Percentiles rank a stretch among this genome's conserved stretches.
Conservation (phyloP, 805 yeast species). For the Monosporozyma siamensis region DNA sequence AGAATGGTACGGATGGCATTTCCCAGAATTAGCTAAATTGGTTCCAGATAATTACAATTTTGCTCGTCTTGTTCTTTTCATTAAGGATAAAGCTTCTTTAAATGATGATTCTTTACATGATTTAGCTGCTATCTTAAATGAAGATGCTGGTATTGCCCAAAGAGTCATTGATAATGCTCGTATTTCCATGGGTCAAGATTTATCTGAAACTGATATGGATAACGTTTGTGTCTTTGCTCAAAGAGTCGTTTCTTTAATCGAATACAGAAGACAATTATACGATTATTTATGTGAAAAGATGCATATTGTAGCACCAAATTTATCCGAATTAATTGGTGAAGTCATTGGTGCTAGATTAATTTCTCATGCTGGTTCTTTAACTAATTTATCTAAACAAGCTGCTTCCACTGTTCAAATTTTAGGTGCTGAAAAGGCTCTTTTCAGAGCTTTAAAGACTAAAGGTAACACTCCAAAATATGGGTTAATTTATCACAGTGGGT, state of each 20-base stretch:
- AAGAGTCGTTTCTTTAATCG: constrained; percentile 85
- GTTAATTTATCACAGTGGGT: constrained; percentile 87
- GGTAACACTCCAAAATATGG: constrained; percentile 97
- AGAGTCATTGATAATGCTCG: constrained; percentile 88
- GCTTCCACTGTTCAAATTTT: constrained; percentile 97
- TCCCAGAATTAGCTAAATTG: constrained; percentile 91
- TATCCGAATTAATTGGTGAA: constrained; percentile 95
- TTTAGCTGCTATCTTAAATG: constrained; percentile 74
- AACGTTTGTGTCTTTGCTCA: constrained; percentile 86
- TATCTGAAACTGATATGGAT: constrained; percentile 88
- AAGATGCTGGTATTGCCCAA: constrained; percentile 88
- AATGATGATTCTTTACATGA: constrained; percentile 80
- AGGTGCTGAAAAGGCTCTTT: constrained; percentile 95
- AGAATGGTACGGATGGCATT: constrained; percentile 99
- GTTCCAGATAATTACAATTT: constrained; percentile 81
- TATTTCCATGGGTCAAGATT: constrained; percentile 98
- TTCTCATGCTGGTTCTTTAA: constrained; percentile 96
- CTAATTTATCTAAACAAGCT: constrained; percentile 94
- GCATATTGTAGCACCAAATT: constrained; percentile 96
- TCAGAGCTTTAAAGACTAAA: constrained; percentile 92
- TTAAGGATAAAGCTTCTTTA: constrained; percentile 79
- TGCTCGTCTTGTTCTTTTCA: constrained; percentile 73
- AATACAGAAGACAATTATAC: constrained; percentile 77
- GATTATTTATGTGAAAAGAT: constrained; percentile 88
- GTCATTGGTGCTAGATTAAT: constrained; percentile 97